A percentile compares a stretch with the other conserved stretches of the same genome.
These are phyloP conservation scores for Telopea speciosissima DNA, from an alignment of 177 flowering plant genomes.

Conservation along the genomic window DNA sequence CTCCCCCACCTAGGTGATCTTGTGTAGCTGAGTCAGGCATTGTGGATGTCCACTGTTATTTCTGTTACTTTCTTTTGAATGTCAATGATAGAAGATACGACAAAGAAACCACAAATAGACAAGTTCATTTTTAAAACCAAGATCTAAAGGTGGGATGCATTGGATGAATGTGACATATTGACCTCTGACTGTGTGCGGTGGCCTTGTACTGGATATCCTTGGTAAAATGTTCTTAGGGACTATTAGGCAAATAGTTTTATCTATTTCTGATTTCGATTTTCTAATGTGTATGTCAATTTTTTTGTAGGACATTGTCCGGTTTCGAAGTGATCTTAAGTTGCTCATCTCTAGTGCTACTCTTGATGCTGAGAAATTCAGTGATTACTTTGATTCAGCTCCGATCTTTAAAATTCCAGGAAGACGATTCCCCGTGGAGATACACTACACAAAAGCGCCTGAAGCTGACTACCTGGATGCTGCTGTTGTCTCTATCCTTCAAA, in stretches of 20 bases:
- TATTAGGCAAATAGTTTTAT: not conserved
- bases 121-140: too few species aligned
- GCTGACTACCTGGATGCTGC: conserved; percentile 97
- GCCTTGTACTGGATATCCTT: not conserved
- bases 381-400: conserved; percentile 91
- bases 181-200: not conserved
- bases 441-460: conserved; percentile 89
- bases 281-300: not conserved
- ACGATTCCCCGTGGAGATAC: conserved; percentile 86
- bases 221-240: not conserved
- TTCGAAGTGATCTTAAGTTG: conserved; percentile 80
- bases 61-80: not conserved
- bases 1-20: not conserved
- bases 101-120: not conserved
- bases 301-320: conserved; percentile 74
- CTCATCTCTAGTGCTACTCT: conserved; percentile 97
- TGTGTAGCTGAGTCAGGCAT: not conserved
- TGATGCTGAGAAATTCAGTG: conserved; percentile 96
- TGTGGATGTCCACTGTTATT: not conserved
- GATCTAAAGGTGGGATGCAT: not conserved
- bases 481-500: conserved; percentile 81
- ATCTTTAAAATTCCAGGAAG: conserved; percentile 96
- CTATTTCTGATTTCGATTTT: not conserved
- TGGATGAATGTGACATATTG: too few species aligned
- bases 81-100: not conserved